phyloP scores from a whole-genome alignment of 1,284 basidiomycete species.

The Sporisorium reilianum region DNA sequence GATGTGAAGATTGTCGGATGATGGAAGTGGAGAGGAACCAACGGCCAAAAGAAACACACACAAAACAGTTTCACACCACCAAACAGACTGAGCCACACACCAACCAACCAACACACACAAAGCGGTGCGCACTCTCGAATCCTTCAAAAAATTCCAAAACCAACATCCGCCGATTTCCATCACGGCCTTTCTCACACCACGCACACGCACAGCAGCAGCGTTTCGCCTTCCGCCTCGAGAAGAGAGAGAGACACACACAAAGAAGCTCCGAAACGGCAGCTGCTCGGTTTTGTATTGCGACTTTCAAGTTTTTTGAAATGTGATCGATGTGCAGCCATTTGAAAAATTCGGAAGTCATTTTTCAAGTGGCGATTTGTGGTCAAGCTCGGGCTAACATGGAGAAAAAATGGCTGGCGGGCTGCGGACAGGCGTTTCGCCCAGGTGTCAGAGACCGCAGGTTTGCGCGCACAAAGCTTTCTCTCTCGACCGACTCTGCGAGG shows the following conservation, averaged over 20 bases:
- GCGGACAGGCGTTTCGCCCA: not conserved
- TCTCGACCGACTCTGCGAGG: not conserved
- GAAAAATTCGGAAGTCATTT: not conserved
- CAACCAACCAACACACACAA: slow-evolving; percentile 6
- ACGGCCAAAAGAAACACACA: slow-evolving; percentile 4
- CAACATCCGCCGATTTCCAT: not conserved
- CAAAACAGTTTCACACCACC: not conserved
- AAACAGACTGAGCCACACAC: not conserved
- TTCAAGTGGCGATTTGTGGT: too few species aligned
- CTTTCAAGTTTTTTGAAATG: slow-evolving; percentile 1
- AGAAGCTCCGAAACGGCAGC: too few species aligned
- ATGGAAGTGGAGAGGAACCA: slow-evolving; percentile 17
- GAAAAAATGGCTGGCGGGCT: not conserved
- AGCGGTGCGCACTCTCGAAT: too few species aligned
- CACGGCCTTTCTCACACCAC: not conserved
- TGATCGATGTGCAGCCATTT: slow-evolving; percentile 4
- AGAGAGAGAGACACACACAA: too few species aligned
- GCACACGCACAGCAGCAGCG: too few species aligned
- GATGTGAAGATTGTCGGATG: slow-evolving; percentile 2
- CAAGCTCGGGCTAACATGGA: not conserved
- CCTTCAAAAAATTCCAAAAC: slow-evolving; percentile 4
- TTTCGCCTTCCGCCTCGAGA: too few species aligned
- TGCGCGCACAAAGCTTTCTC: not conserved
- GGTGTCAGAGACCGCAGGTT: slow-evolving; percentile 1
- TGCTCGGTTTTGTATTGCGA: not conserved